These are phyloP conservation scores for Prinsepia uniflora DNA, from an alignment of 306 rosid species.

Conservation along the genomic window DNA sequence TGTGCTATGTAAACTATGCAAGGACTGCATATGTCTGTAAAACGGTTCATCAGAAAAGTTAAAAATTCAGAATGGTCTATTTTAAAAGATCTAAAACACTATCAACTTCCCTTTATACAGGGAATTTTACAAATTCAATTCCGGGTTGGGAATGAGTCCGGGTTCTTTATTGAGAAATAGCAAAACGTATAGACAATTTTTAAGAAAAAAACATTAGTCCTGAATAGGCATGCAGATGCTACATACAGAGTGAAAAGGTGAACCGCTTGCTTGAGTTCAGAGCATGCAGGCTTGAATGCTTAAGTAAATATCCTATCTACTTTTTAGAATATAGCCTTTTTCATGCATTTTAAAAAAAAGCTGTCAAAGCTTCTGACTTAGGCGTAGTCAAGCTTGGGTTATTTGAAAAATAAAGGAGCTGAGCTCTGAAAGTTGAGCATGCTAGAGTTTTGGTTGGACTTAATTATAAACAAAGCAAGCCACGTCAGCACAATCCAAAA, in stretches of 20 bases:
- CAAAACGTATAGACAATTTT: background rate
- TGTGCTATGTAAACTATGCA: conserved; percentile 67
- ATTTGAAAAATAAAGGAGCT: background rate
- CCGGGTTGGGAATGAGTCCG: background rate
- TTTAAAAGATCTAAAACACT: background rate
- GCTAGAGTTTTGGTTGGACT: background rate
- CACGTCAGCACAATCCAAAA: background rate
- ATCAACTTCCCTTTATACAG: background rate
- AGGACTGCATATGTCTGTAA: conserved; percentile 60
- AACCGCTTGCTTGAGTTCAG: too few relatives aligned
- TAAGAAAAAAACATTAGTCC: background rate
- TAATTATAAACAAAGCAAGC: background rate
- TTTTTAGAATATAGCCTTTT: too few relatives aligned
- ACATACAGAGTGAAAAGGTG: background rate
- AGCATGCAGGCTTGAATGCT: too few relatives aligned
- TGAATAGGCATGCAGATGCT: background rate
- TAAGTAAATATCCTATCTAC: too few relatives aligned
- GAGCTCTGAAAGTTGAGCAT: background rate
- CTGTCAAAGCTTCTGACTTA: background rate
- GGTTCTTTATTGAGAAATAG: background rate
- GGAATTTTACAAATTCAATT: background rate
- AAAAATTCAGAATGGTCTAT: background rate
- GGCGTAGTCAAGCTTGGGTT: background rate
- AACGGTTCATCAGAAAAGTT: background rate
- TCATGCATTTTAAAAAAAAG: background rate